phyloP scores from a whole-genome alignment of 108 stramenopile species.

The Schizochytrium sp. region DNA sequence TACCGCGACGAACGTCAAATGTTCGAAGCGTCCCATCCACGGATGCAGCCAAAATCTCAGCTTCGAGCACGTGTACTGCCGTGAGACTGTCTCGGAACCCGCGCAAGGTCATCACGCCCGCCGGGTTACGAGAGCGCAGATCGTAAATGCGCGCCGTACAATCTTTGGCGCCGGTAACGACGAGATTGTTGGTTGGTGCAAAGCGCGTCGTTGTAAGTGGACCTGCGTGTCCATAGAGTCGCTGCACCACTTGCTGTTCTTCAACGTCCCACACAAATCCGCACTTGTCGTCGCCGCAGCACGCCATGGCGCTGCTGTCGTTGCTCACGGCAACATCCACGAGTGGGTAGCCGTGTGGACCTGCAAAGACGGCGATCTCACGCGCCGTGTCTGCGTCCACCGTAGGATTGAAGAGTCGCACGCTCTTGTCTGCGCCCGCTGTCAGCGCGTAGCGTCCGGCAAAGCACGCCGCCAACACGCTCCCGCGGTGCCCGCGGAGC shows the following conservation, averaged over 20 bases:
- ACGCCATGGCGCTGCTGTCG: neutral
- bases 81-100: neutral
- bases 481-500: neutral
- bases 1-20: neutral
- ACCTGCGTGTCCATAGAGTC: neutral
- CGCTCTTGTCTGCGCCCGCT: neutral
- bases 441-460: neutral
- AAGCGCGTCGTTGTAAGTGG: neutral
- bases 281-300: neutral
- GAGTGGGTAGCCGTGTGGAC: neutral
- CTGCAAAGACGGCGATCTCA: neutral
- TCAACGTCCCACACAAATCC: neutral
- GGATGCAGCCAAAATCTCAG: neutral
- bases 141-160: neutral
- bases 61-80: neutral
- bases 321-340: neutral
- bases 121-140: neutral
- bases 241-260: neutral
- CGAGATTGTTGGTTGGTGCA: neutral
- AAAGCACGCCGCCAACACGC: neutral
- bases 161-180: neutral
- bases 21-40: neutral
- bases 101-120: neutral
- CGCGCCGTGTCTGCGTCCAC: neutral
- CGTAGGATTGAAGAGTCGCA: neutral